phyloP scores from a whole-genome alignment of 768 basidiomycete species.

The Suillus subalutaceus region DNA sequence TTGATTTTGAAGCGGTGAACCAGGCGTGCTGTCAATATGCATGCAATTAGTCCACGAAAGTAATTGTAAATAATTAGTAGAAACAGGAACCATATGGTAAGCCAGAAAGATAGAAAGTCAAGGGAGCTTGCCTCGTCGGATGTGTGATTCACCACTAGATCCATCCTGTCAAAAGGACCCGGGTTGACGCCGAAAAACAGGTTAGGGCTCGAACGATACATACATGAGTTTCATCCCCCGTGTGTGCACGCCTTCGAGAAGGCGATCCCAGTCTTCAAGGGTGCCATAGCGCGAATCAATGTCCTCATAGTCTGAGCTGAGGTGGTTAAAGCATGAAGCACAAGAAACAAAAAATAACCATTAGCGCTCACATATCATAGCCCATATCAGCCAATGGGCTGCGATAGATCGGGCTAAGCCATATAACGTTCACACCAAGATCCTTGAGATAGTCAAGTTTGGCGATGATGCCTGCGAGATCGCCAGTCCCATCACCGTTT shows the following conservation, averaged over 20 bases:
- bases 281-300: slow-evolving; percentile 71
- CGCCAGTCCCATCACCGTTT: slow-evolving; percentile 72
- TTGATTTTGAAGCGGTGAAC: slow-evolving; percentile 64
- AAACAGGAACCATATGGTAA: background rate
- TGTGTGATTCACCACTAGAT: slow-evolving; percentile 76
- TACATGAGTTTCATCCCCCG: slow-evolving; percentile 74
- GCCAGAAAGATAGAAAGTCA: background rate
- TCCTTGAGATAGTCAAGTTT: slow-evolving; percentile 72
- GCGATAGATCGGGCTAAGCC: slow-evolving; percentile 74
- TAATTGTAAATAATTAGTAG: slow-evolving; percentile 10
- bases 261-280: slow-evolving; percentile 58
- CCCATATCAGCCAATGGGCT: slow-evolving; percentile 75
- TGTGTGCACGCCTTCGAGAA: slow-evolving; percentile 55
- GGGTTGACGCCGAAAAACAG: slow-evolving; percentile 15
- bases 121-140: slow-evolving; percentile 56
- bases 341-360: background rate
- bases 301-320: slow-evolving; percentile 64
- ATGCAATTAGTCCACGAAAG: slow-evolving; percentile 9
- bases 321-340: slow-evolving; percentile 2
- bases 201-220: slow-evolving; percentile 19
- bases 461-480: slow-evolving; percentile 63
- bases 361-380: slow-evolving; percentile 59
- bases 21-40: slow-evolving; percentile 57
- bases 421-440: slow-evolving; percentile 68
- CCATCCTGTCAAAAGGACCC: slow-evolving; percentile 54